A percentile compares a stretch with the other conserved stretches of the same genome.
Evolutionary conservation across 2,329 filamentous ascomycete genomes (phyloP).

Genomic region (Torrubiella hemipterigena): DNA sequence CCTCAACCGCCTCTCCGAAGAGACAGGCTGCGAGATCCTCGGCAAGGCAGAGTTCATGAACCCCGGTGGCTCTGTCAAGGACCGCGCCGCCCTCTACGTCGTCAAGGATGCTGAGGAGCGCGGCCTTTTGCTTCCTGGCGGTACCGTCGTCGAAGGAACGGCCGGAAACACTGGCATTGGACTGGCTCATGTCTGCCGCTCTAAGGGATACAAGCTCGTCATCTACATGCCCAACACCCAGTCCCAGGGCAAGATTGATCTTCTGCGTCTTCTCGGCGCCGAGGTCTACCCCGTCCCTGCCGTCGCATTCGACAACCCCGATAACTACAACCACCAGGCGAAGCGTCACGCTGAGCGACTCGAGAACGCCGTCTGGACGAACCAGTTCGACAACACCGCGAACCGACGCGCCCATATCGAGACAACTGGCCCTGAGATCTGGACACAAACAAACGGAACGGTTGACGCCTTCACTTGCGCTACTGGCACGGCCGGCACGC

Average conservation of each 20-base stretch:
- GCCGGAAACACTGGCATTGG: constrained; percentile 98
- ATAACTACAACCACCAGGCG: constrained; percentile 98
- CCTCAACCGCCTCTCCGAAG: constrained; percentile 73
- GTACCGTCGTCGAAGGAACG: constrained; percentile 93
- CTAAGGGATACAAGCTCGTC: constrained; percentile 83
- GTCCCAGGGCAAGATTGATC: constrained; percentile 93
- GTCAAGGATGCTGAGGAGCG: constrained; percentile 87
- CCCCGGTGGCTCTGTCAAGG: constrained; percentile 91
- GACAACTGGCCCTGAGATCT: constrained; percentile 95
- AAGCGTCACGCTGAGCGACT: constrained; percentile 74
- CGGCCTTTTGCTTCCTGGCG: constrained; percentile 70
- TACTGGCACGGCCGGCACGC: constrained; percentile 83
- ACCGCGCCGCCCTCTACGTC: constrained; percentile 88
- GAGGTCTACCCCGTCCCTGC: constrained; percentile 95
- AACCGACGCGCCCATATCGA: constrained; percentile 92
- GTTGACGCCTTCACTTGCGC: constrained; percentile 93
- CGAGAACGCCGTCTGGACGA: constrained; percentile 92
- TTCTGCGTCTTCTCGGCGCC: constrained; percentile 79
- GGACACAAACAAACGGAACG: constrained; percentile 76
- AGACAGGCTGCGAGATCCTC: constrained; percentile 87
- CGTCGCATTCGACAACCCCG: constrained; percentile 85
- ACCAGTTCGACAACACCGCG: constrained; percentile 95
- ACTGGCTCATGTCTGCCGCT: constrained; percentile 89
- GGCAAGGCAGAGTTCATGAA: constrained; percentile 99
- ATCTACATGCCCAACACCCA: constrained; percentile 99